Evolutionary conservation across 139 green algal species (phyloP).

Genomic region (Dunaliella sp.): DNA sequence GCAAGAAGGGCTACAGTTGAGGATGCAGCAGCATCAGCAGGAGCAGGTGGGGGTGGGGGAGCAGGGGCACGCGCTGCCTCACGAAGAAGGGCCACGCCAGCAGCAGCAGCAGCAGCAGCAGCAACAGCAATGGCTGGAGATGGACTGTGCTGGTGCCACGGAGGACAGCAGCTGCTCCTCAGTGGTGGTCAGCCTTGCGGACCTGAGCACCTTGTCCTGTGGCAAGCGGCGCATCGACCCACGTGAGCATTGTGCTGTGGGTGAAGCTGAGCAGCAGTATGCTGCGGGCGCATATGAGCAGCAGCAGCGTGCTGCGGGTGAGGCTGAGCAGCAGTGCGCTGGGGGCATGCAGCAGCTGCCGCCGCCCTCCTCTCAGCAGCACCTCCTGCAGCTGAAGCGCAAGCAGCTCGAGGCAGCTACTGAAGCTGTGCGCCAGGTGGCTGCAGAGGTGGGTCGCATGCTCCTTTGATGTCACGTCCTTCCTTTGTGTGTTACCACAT

Average conservation of each 20-base stretch:
- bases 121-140: too few relatives aligned
- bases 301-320: not conserved
- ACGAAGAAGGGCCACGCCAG: too few relatives aligned
- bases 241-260: not conserved
- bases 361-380: not conserved
- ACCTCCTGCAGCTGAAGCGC: not conserved
- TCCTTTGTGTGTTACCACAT: too few relatives aligned
- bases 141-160: too few relatives aligned
- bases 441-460: too few relatives aligned
- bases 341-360: not conserved
- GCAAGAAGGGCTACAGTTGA: too few relatives aligned
- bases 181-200: not conserved
- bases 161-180: not conserved
- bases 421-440: not conserved
- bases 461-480: too few relatives aligned
- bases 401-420: not conserved
- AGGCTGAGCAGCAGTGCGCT: not conserved
- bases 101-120: not conserved
- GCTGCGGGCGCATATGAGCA: not conserved
- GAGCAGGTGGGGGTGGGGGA: too few relatives aligned
- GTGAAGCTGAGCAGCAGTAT: not conserved
- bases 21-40: too few relatives aligned
- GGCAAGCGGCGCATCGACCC: not conserved
- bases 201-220: not conserved
- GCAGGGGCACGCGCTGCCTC: too few relatives aligned